Percentiles rank a stretch among this genome's conserved stretches.
phyloP scores from a whole-genome alignment of 495 filamentous ascomycete genomes.

The Talaromyces stipitatus region DNA sequence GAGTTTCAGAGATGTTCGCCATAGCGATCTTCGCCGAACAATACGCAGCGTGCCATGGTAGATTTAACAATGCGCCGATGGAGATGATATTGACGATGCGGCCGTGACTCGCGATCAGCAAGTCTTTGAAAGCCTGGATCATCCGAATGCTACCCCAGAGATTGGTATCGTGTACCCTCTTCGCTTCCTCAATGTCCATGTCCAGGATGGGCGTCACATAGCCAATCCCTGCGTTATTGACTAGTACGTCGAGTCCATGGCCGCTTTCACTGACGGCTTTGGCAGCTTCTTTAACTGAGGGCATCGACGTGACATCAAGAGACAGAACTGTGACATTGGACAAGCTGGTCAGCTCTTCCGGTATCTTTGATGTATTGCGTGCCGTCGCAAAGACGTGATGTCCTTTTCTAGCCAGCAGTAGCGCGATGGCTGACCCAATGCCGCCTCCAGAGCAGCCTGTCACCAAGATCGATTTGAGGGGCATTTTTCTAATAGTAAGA shows the following conservation, averaged over 20 bases:
- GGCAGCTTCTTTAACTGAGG: slow-evolving; percentile 17
- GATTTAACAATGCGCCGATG: slow-evolving; percentile 26
- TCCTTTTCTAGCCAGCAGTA: slow-evolving; percentile 21
- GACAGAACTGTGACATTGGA: slow-evolving; percentile 18
- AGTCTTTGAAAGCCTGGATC: slow-evolving; percentile 8
- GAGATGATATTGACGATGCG: slow-evolving; percentile 29
- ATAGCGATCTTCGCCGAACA: slow-evolving; percentile 26
- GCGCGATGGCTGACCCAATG: slow-evolving; percentile 30
- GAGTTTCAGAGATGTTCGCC: slow-evolving; percentile 21
- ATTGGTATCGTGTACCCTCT: slow-evolving; percentile 21
- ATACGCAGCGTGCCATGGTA: slow-evolving; percentile 13
- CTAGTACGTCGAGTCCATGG: slow-evolving; percentile 17
- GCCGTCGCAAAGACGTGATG: slow-evolving; percentile 36
- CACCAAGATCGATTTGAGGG: slow-evolving; percentile 21
- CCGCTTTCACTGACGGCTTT: slow-evolving; percentile 6
- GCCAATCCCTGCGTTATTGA: slow-evolving; percentile 23
- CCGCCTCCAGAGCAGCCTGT: slow-evolving; percentile 36
- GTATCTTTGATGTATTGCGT: slow-evolving; percentile 25
- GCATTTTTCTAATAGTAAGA: neutral
- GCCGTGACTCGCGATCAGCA: slow-evolving; percentile 8
- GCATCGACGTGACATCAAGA: slow-evolving; percentile 23
- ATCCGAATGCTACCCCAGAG: slow-evolving; percentile 16
- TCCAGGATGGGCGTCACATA: slow-evolving; percentile 22
- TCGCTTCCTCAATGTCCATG: slow-evolving; percentile 16
- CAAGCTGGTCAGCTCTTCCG: slow-evolving; percentile 9